Evolutionary conservation across 768 basidiomycete species (phyloP).

Genomic region (Agaricus blazei): DNA sequence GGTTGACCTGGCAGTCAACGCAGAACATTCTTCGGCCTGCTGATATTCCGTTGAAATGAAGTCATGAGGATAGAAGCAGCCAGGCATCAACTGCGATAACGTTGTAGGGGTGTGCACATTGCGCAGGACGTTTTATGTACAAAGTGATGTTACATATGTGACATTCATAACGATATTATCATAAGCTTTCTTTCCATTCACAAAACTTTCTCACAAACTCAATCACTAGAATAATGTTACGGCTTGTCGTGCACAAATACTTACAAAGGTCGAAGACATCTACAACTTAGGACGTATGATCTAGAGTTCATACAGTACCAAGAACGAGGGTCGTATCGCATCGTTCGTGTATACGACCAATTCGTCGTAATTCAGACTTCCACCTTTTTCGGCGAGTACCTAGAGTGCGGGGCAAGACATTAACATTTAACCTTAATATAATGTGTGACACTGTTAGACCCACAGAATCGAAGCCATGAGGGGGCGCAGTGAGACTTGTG

Average conservation of each 20-base stretch:
- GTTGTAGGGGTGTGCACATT: no score
- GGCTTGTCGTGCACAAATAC: no score
- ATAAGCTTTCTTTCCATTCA: no score
- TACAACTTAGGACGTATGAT: no score
- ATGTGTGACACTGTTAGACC: slow-evolving; percentile 18
- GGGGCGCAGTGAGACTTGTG: slow-evolving; percentile 49
- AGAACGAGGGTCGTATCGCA: slow-evolving; percentile 66
- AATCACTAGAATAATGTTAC: neutral
- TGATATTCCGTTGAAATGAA: neutral
- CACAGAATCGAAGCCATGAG: slow-evolving; percentile 64
- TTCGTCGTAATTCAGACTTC: slow-evolving; percentile 66
- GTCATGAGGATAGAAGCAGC: neutral
- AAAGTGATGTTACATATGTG: neutral
- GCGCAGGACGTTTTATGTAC: neutral
- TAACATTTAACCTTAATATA: neutral
- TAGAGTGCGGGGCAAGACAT: slow-evolving; percentile 16
- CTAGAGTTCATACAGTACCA: slow-evolving; percentile 62
- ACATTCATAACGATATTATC: no score
- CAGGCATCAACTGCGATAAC: neutral
- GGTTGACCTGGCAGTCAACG: slow-evolving; percentile 50
- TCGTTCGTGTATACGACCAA: slow-evolving; percentile 67
- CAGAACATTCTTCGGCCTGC: slow-evolving; percentile 23
- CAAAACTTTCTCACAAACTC: neutral
- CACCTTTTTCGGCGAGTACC: slow-evolving; percentile 67
- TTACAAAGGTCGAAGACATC: no score